Conservation (phyloP, 768 basidiomycete genomes). For the Boletus sp. region DNA sequence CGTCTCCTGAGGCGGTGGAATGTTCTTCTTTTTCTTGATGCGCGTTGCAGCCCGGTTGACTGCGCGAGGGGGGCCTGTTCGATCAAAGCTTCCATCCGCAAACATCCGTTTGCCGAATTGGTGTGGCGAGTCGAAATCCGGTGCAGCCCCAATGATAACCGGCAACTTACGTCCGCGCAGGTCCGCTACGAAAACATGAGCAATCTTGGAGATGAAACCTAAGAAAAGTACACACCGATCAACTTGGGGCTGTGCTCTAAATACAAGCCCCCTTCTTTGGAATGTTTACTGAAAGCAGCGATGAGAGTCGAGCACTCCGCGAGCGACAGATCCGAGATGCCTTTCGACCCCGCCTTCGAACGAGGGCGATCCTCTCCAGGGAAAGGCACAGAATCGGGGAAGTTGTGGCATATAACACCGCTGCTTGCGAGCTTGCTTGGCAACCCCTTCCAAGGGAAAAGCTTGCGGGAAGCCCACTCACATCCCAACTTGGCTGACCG, state of each 20-base stretch:
- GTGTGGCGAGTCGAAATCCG: background rate
- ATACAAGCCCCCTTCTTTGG: background rate
- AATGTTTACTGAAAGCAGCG: background rate
- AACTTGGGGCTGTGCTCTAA: background rate
- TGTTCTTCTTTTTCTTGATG: background rate
- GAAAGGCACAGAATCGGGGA: background rate
- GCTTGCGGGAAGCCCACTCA: background rate
- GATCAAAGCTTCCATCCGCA: background rate
- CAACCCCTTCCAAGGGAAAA: slow-evolving; percentile 1
- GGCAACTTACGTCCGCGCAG: background rate
- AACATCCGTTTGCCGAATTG: background rate
- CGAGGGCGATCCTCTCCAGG: background rate
- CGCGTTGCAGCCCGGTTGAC: background rate
- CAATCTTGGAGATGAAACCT: background rate
- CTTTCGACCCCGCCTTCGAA: background rate
- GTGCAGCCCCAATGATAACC: background rate
- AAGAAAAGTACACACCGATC: background rate
- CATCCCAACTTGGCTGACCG: background rate
- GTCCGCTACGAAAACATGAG: background rate
- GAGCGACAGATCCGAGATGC: background rate
- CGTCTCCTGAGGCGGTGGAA: no score
- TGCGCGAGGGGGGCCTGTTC: background rate
- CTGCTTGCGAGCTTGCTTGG: background rate
- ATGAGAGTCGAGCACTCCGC: background rate
- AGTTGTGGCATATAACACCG: background rate